A percentile compares a stretch with the other conserved stretches of the same genome.
These are phyloP conservation scores for Salix brachista DNA, from an alignment of 345 rosid species.

Conservation along the genomic window DNA sequence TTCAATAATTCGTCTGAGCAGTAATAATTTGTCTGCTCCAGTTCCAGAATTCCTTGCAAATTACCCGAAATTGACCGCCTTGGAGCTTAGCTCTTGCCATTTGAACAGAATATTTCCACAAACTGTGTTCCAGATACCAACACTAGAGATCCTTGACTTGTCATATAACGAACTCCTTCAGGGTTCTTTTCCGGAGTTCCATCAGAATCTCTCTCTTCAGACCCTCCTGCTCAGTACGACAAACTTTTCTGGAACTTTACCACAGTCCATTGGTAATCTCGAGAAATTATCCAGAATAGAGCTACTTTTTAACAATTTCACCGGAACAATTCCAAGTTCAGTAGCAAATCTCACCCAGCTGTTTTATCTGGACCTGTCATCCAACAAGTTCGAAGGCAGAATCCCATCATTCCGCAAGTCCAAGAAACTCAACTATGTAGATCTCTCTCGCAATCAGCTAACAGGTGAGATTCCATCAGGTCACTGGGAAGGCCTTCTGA, in stretches of 20 bases:
- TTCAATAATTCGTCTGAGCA: slow-evolving; percentile 14
- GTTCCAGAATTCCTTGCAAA: slow-evolving; percentile 28
- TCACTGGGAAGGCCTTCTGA: slow-evolving; percentile 23
- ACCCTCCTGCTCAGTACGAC: slow-evolving; percentile 21
- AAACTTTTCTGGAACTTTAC: slow-evolving; percentile 30
- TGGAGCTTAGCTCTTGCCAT: slow-evolving; percentile 12
- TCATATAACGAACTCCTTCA: slow-evolving; percentile 11
- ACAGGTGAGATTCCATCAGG: slow-evolving; percentile 21
- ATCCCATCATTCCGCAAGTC: slow-evolving; percentile 25
- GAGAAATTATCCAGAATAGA: slow-evolving; percentile 15
- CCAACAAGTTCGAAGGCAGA: slow-evolving; percentile 27
- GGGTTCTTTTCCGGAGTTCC: slow-evolving; percentile 21
- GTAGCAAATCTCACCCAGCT: slow-evolving; percentile 18
- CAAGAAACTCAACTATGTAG: slow-evolving; percentile 23
- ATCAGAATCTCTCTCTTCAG: slow-evolving; percentile 15
- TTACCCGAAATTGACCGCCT: slow-evolving; percentile 9
- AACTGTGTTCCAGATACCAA: slow-evolving; percentile 15
- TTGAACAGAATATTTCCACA: slow-evolving; percentile 31
- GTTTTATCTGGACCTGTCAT: slow-evolving; percentile 30
- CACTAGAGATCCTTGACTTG: slow-evolving; percentile 31
- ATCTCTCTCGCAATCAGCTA: slow-evolving; percentile 28
- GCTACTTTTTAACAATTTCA: slow-evolving; percentile 32
- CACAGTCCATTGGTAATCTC: slow-evolving; percentile 31
- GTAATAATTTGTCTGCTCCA: slow-evolving; percentile 15
- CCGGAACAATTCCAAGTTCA: slow-evolving; percentile 31